phyloP scores from a whole-genome alignment of 441 rosid genomes.

The Gossypium aridum region DNA sequence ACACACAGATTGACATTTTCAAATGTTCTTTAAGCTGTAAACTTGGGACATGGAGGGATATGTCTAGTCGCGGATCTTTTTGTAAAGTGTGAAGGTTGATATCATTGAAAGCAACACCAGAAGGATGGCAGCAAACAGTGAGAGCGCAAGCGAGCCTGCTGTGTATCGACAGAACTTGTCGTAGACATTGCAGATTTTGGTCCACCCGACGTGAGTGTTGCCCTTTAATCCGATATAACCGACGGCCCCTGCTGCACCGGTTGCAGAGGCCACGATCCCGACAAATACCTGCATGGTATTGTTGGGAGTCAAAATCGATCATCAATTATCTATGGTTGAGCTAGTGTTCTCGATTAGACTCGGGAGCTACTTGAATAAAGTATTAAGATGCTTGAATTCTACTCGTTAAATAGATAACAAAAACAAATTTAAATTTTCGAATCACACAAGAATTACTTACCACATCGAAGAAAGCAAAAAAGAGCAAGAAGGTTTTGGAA shows the following conservation, averaged over 20 bases:
- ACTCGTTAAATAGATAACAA: neutral
- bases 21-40: neutral
- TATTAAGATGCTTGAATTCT: too few species aligned
- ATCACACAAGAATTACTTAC: slow-evolving; percentile 24
- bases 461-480: slow-evolving; percentile 44
- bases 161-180: slow-evolving; percentile 59
- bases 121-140: slow-evolving; percentile 49
- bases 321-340: neutral
- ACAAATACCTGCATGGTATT: slow-evolving; percentile 44
- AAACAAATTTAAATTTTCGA: neutral
- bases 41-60: neutral
- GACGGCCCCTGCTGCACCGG: slow-evolving; percentile 66
- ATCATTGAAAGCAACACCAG: slow-evolving; percentile 44
- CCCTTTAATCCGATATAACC: slow-evolving; percentile 68
- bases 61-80: slow-evolving; percentile 30
- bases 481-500: slow-evolving; percentile 30
- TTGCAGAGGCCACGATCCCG: slow-evolving; percentile 71
- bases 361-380: too few species aligned
- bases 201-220: slow-evolving; percentile 44
- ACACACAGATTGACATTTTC: neutral
- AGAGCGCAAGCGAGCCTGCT: slow-evolving; percentile 37
- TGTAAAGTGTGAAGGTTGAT: slow-evolving; percentile 43
- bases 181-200: slow-evolving; percentile 49
- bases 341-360: too few species aligned
- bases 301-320: neutral